These are phyloP conservation scores for Plasmodium vinckei DNA, from an alignment of 169 alveolate genomes.

Conservation along the genomic window DNA sequence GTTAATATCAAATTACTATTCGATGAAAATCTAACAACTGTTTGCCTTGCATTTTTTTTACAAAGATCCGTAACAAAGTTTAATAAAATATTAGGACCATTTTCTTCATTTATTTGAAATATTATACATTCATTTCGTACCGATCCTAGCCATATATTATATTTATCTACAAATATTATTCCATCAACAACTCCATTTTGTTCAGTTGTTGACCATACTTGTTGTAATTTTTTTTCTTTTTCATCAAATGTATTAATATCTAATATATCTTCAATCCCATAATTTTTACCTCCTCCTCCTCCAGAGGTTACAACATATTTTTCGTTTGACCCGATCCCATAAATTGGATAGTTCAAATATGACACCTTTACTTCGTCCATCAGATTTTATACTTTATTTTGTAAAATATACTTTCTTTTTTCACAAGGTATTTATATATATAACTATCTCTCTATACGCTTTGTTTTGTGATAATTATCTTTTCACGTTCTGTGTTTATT, in stretches of 20 bases:
- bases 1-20: constrained; percentile 78
- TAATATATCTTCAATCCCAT: constrained; percentile 83
- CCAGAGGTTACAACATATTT: constrained; percentile 85
- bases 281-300: constrained; percentile 87
- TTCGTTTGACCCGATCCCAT: constrained; percentile 81
- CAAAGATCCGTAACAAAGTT: constrained; percentile 75
- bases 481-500: too few relatives aligned
- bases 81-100: constrained; percentile 77
- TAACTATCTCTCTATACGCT: too few relatives aligned
- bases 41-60: constrained; percentile 79
- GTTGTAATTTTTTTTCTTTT: constrained; percentile 49
- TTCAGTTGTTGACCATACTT: constrained; percentile 63
- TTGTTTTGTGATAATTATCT: too few relatives aligned
- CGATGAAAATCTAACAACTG: constrained; percentile 65
- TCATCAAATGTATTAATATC: constrained; percentile 70
- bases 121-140: constrained; percentile 78
- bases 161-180: constrained; percentile 44
- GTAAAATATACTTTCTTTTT: too few relatives aligned
- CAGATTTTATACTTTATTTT: too few relatives aligned
- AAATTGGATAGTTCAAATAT: constrained; percentile 68
- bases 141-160: constrained; percentile 86
- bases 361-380: constrained; percentile 72
- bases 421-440: too few relatives aligned
- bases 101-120: constrained; percentile 77
- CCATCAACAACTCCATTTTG: constrained; percentile 74